A percentile compares a stretch with the other conserved stretches of the same genome.
phyloP scores from a whole-genome alignment of 2,329 filamentous ascomycete species.

The Colletotrichum sp. region DNA sequence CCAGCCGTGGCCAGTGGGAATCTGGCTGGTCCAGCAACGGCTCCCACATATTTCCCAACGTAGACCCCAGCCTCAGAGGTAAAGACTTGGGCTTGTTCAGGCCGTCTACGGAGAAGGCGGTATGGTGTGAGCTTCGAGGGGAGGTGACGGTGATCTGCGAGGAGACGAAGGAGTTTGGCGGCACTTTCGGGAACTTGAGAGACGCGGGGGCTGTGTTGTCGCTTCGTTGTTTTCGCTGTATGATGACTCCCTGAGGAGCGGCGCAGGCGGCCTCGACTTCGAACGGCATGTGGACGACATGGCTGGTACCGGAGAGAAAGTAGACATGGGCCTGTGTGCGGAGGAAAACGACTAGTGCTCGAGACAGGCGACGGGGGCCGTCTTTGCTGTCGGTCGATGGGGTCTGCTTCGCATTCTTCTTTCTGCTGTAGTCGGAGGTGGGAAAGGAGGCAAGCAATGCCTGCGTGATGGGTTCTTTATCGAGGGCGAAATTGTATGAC shows the following conservation, averaged over 20 bases:
- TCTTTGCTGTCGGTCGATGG: constrained; percentile 6
- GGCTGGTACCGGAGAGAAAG: constrained; percentile 85
- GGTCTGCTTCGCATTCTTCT: constrained; percentile 6
- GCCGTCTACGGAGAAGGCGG: constrained; percentile 62
- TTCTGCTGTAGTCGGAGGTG: constrained; percentile 46
- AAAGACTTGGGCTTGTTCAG: constrained; percentile 60
- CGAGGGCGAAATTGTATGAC: constrained; percentile 83
- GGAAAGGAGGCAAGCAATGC: constrained; percentile 86
- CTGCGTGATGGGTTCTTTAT: constrained; percentile 86
- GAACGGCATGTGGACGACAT: constrained; percentile 93
- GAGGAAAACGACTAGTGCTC: constrained; percentile 87
- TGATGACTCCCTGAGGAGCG: constrained; percentile 80
- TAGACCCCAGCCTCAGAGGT: constrained; percentile 56
- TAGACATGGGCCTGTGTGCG: constrained; percentile 93
- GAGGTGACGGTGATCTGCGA: constrained; percentile 65
- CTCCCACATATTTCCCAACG: constrained; percentile 65
- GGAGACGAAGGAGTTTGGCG: constrained; percentile 83
- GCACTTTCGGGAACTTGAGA: constrained; percentile 65
- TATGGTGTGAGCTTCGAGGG: constrained; percentile 50
- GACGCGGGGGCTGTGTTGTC: constrained; percentile 56
- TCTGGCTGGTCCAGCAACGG: constrained; percentile 55
- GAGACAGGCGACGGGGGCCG: constrained; percentile 43
- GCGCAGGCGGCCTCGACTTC: constrained; percentile 89
- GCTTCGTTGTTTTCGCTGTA: constrained; percentile 76
- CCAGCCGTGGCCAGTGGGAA: constrained; percentile 75